Evolutionary conservation across 495 filamentous ascomycete genomes (phyloP).

Genomic region (Neurospora tetrasperma): DNA sequence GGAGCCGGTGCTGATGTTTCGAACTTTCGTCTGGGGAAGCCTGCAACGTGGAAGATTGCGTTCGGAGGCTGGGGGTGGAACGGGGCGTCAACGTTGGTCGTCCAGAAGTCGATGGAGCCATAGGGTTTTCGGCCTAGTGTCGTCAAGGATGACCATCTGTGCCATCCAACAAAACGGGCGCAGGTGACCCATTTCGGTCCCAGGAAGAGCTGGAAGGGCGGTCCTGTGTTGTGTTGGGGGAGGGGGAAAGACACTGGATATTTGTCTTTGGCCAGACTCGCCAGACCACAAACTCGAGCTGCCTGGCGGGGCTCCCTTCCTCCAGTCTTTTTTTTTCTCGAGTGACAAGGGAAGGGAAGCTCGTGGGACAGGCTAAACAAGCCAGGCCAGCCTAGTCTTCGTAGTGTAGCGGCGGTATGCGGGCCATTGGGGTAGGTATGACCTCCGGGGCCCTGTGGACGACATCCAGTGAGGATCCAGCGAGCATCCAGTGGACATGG

Average conservation of each 20-base stretch:
- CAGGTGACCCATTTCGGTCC: not conserved
- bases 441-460: not conserved
- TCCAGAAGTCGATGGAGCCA: not conserved
- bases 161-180: not conserved
- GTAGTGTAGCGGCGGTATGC: not conserved
- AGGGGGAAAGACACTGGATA: not conserved
- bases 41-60: not conserved
- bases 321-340: not conserved
- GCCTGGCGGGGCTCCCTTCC: not conserved
- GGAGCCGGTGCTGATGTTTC: not conserved
- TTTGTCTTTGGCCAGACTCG: not conserved
- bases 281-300: not conserved
- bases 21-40: not conserved
- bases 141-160: not conserved
- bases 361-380: not conserved
- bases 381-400: not conserved
- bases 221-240: not conserved
- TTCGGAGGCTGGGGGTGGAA: not conserved
- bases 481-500: constrained; percentile 1
- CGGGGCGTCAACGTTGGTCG: not conserved
- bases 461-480: not conserved
- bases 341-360: not conserved
- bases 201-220: not conserved
- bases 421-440: not conserved
- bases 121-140: not conserved